Evolutionary conservation across 805 yeast genomes (phyloP).

Genomic region (Yamadazyma akitaensis): DNA sequence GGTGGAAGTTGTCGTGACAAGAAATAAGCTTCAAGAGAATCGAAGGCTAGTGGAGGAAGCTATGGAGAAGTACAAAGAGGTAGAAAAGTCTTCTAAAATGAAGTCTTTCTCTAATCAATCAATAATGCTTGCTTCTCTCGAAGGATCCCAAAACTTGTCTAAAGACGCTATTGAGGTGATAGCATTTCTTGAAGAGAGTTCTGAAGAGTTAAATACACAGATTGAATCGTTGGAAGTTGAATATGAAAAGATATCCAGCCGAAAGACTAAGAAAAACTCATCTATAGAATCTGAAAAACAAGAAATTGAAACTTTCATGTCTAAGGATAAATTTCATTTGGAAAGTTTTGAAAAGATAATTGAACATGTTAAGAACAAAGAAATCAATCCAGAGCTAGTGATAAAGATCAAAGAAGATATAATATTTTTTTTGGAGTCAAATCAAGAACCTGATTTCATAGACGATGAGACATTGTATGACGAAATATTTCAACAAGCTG

Average conservation of each 20-base stretch:
- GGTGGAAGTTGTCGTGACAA: conserved; percentile 24
- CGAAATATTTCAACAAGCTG: conserved; percentile 33
- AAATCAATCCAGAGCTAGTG: conserved; percentile 29
- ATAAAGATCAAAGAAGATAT: conserved; percentile 40
- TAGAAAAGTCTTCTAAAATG: conserved; percentile 41
- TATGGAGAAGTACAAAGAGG: conserved; percentile 44
- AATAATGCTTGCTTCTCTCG: conserved; percentile 41
- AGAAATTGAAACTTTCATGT: conserved; percentile 31
- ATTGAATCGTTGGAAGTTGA: conserved; percentile 37
- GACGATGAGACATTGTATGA: conserved; percentile 41
- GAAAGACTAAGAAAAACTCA: conserved; percentile 37
- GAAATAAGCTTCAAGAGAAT: conserved; percentile 32
- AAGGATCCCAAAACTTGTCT: conserved; percentile 27
- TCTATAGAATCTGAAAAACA: conserved; percentile 40
- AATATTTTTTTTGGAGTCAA: conserved; percentile 33
- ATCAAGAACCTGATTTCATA: conserved; percentile 36
- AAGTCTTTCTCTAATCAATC: conserved; percentile 44
- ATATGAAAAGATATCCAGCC: conserved; percentile 37
- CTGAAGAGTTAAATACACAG: conserved; percentile 32
- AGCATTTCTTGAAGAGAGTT: conserved; percentile 27
- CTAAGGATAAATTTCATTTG: conserved; percentile 34
- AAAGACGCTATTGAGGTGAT: conserved; percentile 34
- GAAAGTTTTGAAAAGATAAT: conserved; percentile 33
- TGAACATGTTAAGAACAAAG: conserved; percentile 24
- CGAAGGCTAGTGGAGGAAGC: conserved; percentile 42